These are phyloP conservation scores for Sophora flavescens DNA, from an alignment of 306 rosid species.

Conservation along the genomic window DNA sequence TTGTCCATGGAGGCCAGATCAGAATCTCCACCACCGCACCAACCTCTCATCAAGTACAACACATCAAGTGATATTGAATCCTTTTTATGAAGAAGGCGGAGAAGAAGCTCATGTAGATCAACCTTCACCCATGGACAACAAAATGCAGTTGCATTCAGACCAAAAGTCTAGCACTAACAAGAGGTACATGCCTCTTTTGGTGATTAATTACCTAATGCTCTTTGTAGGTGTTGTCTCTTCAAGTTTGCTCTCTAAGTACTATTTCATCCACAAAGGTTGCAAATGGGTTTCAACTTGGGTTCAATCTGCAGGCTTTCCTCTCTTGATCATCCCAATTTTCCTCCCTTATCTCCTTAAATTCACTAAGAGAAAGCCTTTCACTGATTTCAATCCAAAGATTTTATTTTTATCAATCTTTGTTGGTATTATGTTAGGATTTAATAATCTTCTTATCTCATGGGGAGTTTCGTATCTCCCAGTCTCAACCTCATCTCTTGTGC, in stretches of 20 bases:
- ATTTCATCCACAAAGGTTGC: conserved; percentile 44
- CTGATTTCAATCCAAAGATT: conserved; percentile 51
- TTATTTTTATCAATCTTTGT: conserved; percentile 44
- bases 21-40: conserved; percentile 14
- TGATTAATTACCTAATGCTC: no score
- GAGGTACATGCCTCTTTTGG: no score
- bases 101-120: neutral
- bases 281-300: conserved; percentile 80
- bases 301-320: conserved; percentile 76
- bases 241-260: neutral
- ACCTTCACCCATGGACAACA: neutral
- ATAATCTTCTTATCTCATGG: conserved; percentile 40
- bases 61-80: conserved; percentile 16
- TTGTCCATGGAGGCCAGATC: neutral
- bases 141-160: no score
- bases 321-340: conserved; percentile 56
- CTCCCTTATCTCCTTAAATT: conserved; percentile 46
- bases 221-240: conserved; percentile 64
- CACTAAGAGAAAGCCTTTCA: conserved; percentile 59
- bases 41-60: conserved; percentile 12
- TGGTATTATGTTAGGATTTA: conserved; percentile 70
- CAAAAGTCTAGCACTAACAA: no score
- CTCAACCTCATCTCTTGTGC: conserved; percentile 43
- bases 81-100: neutral
- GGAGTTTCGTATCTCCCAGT: no score